Conservation (phyloP, 2,329 filamentous ascomycete species). For the Coniochaeta sp. region DNA sequence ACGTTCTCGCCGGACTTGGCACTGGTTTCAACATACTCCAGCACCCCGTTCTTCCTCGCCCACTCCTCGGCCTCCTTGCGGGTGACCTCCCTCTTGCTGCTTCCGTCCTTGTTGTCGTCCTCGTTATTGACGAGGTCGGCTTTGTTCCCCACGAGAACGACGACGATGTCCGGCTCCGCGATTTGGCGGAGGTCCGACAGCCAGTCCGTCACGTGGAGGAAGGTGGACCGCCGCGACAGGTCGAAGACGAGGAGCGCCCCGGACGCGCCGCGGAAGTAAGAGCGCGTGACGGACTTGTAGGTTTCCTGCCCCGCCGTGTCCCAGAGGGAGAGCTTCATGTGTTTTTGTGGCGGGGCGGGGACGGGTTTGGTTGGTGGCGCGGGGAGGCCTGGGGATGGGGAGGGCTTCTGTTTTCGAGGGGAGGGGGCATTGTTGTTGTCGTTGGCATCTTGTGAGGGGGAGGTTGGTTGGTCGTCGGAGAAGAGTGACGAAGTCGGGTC, state of each 20-base stretch:
- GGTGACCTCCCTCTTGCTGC: conserved; percentile 66
- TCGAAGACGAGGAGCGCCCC: conserved; percentile 85
- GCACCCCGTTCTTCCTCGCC: conserved; percentile 77
- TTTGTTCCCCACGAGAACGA: conserved; percentile 95
- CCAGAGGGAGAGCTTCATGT: conserved; percentile 94
- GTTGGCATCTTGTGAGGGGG: not conserved
- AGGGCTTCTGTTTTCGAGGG: conserved; percentile 8
- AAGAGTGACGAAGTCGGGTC: conserved; percentile 11
- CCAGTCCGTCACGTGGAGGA: conserved; percentile 86
- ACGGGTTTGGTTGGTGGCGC: conserved; percentile 33
- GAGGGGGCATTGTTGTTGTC: not conserved
- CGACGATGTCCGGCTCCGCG: conserved; percentile 90
- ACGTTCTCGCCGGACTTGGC: conserved; percentile 95
- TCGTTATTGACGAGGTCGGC: conserved; percentile 61
- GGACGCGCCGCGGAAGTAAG: conserved; percentile 78
- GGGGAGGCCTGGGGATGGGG: conserved; percentile 40
- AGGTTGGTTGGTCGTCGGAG: conserved; percentile 4
- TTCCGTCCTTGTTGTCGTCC: conserved; percentile 25
- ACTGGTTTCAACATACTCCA: conserved; percentile 92
- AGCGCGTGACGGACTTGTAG: conserved; percentile 92
- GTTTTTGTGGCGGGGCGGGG: conserved; percentile 44
- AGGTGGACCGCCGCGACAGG: conserved; percentile 78
- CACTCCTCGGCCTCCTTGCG: conserved; percentile 80
- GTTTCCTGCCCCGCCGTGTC: conserved; percentile 96
- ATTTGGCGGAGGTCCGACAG: conserved; percentile 90